Conservation (phyloP, 2,329 filamentous ascomycete species). For the Alternaria brassicicola region DNA sequence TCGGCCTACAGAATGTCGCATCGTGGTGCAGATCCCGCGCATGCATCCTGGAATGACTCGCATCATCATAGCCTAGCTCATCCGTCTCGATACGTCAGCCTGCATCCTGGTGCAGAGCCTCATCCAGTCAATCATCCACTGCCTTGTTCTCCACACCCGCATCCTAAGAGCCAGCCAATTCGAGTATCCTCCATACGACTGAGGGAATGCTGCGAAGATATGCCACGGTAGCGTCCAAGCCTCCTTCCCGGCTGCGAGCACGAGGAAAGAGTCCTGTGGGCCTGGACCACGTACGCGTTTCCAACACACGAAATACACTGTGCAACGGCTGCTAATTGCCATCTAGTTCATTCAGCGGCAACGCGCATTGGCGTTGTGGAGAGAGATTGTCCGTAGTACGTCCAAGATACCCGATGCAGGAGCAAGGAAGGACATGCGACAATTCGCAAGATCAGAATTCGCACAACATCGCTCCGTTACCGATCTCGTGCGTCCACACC, state of each 20-base stretch:
- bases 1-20: neutral
- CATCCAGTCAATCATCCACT: neutral
- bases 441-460: slow-evolving; percentile 58
- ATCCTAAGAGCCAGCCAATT: neutral
- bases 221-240: slow-evolving; percentile 41
- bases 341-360: slow-evolving; percentile 58
- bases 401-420: slow-evolving; percentile 38
- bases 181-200: neutral
- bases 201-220: slow-evolving; percentile 41
- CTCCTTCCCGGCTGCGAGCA: slow-evolving; percentile 36
- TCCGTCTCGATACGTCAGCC: neutral
- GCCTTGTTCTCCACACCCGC: neutral
- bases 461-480: slow-evolving; percentile 54
- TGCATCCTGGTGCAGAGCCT: neutral
- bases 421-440: slow-evolving; percentile 51
- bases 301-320: neutral
- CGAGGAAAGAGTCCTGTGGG: slow-evolving; percentile 42
- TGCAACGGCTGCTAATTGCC: slow-evolving; percentile 11
- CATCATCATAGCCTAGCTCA: neutral
- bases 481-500: slow-evolving; percentile 50
- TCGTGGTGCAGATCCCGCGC: neutral
- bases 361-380: slow-evolving; percentile 55
- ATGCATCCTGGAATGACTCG: neutral
- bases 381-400: slow-evolving; percentile 54
- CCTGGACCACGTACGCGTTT: slow-evolving; percentile 39